Evolutionary conservation across 257 asterid species (phyloP).

Genomic region (Fraxinus excelsior): DNA sequence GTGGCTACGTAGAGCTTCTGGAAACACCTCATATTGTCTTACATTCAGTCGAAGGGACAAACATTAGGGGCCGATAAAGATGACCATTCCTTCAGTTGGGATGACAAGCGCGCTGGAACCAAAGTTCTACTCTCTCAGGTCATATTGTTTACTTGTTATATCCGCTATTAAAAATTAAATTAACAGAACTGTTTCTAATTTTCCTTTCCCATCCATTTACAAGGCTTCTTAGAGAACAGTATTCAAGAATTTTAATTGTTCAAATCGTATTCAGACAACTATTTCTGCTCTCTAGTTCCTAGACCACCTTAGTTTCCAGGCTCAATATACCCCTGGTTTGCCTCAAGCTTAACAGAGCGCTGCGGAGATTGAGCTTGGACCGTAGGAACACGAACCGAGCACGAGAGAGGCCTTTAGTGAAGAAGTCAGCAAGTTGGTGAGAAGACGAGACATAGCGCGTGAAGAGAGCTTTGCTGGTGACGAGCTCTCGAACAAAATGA

Average conservation of each 20-base stretch:
- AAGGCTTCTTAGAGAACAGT: conserved; percentile 63
- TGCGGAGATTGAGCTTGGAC: no score
- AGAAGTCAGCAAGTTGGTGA: no score
- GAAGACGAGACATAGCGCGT: no score
- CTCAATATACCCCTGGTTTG: conserved; percentile 80
- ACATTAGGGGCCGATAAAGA: conserved; percentile 75
- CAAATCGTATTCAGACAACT: conserved; percentile 83
- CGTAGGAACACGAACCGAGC: no score
- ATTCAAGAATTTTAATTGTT: conserved; percentile 56
- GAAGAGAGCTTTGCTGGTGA: no score
- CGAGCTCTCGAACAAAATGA: no score
- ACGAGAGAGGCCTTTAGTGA: no score
- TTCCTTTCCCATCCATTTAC: background rate
- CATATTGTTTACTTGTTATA: background rate
- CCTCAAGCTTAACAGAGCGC: no score
- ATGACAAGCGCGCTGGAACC: conserved; percentile 84
- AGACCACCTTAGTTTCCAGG: conserved; percentile 74
- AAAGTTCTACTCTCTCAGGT: conserved; percentile 77
- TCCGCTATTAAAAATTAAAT: background rate
- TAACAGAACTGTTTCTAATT: background rate
- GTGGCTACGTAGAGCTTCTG: conserved; percentile 80
- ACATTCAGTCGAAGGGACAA: conserved; percentile 71
- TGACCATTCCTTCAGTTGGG: conserved; percentile 83
- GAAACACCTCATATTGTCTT: conserved; percentile 48
- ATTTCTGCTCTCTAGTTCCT: conserved; percentile 75